Evolutionary conservation across 768 basidiomycete species (phyloP).

Genomic region (Lentinula boryana): DNA sequence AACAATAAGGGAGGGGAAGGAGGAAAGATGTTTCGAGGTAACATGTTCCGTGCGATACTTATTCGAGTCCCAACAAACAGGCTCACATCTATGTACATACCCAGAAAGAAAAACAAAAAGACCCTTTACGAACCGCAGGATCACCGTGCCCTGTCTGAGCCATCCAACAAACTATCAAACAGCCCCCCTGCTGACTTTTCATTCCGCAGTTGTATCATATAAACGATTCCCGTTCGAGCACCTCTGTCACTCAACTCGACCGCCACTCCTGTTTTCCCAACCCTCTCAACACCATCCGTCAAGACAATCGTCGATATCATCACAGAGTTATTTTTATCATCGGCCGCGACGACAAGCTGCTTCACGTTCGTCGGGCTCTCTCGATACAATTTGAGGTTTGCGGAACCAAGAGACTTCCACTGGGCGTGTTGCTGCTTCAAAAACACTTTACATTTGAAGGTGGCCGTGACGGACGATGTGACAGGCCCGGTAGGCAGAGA

Average conservation of each 20-base stretch:
- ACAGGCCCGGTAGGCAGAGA: slow-evolving; percentile 56
- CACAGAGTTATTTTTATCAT: slow-evolving; percentile 66
- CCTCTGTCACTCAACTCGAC: slow-evolving; percentile 93
- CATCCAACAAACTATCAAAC: slow-evolving; percentile 81
- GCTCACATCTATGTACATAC: slow-evolving; percentile 7
- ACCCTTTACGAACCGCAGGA: slow-evolving; percentile 4
- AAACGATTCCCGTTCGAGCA: slow-evolving; percentile 86
- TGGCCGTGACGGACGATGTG: slow-evolving; percentile 71
- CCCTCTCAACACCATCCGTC: slow-evolving; percentile 93
- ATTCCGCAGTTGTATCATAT: slow-evolving; percentile 95
- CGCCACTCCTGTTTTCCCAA: slow-evolving; percentile 98
- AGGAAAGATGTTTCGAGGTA: not conserved
- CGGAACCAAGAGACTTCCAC: slow-evolving; percentile 93
- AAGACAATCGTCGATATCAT: slow-evolving; percentile 95
- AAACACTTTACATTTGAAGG: slow-evolving; percentile 99
- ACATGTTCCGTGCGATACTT: not conserved
- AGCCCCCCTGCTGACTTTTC: slow-evolving; percentile 81
- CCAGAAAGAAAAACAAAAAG: not conserved
- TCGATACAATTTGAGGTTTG: slow-evolving; percentile 80
- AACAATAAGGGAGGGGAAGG: not conserved
- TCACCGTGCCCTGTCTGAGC: slow-evolving; percentile 64
- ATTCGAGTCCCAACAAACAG: not conserved
- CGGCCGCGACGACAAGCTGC: slow-evolving; percentile 91
- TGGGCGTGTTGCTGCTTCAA: slow-evolving; percentile 93
- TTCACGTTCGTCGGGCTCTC: slow-evolving; percentile 86